These are phyloP conservation scores for Dactylorhiza incarnata DNA, from an alignment of 106 monocot species.

Conservation along the genomic window DNA sequence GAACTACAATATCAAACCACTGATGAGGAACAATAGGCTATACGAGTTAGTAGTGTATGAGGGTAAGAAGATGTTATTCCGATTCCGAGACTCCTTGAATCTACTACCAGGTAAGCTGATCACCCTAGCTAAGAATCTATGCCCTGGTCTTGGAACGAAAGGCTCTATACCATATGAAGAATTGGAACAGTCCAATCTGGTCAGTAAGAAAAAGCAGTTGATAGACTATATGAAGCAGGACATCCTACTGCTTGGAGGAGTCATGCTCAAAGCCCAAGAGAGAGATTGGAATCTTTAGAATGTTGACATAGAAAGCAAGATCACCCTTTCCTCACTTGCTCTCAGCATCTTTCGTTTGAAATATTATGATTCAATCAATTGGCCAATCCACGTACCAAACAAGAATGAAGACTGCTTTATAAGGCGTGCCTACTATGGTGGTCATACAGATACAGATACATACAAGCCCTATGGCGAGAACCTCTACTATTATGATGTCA, in stretches of 20 bases:
- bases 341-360: conserved; percentile 6
- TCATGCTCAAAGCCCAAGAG: conserved; percentile 8
- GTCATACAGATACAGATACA: conserved; percentile 10
- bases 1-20: no score
- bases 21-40: neutral
- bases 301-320: neutral
- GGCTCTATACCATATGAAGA: conserved; percentile 9
- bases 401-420: conserved; percentile 10
- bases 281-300: conserved; percentile 1
- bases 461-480: conserved; percentile 16
- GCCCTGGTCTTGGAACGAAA: neutral
- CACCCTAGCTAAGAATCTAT: conserved; percentile 11
- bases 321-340: conserved; percentile 2
- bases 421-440: conserved; percentile 11
- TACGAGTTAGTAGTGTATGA: conserved; percentile 6
- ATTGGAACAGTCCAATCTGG: neutral
- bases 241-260: neutral
- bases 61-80: conserved; percentile 3
- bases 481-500: neutral
- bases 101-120: neutral
- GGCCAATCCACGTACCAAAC: conserved; percentile 10
- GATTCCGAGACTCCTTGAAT: neutral
- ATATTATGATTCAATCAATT: neutral
- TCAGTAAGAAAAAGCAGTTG: neutral
- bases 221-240: conserved; percentile 8